Base-by-base conservation (phyloP, 176 grass and related monocot species). In the Aechmea fasciata region DNA sequence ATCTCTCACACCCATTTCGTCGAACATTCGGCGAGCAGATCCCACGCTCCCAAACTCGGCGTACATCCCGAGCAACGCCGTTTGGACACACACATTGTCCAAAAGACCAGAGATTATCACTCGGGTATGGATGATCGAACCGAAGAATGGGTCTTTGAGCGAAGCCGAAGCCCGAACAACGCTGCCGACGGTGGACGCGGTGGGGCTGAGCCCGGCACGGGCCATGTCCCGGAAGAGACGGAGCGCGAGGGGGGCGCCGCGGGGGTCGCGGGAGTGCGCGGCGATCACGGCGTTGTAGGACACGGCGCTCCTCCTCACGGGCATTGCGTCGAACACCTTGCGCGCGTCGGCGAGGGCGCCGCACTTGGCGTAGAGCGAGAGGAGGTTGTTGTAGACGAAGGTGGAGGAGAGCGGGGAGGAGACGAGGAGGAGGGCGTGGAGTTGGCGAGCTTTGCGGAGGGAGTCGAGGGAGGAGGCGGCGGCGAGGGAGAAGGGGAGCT, bases 231-330 rank as follows among this genome's bases (percentile, higher is more conserved):
- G 68, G 77, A 85, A 90, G 70, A 96, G 64, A 13, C 8, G 65
- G 59, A 87, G 79, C 0, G 86, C 86, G 11, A 71, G n/a, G 0
- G 52, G 57, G 23, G 86, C 78, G 74, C 80, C 57, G 71, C 65
- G 18, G 14, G 48, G 67, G 15, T 66, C 11, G 71, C 81, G 78
- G 17, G 79, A 86, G 72, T 81, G 77, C 0, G 74, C 86, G 1
- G 93, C 80, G 71, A 96, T 90, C 71, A 96, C 78, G 67, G 81
- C 81, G 73, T 92, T 96, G 84, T 83, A 96, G 3, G 93, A 89
- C 52, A 96, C 67, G 4, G 85, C 71, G 75, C 75, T 81, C 65
- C 85, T 81, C 65, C 85, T 80, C 5, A 15, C 10, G 9, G 80
- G 78, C 57, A 83, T 85, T 83, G 76, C 72, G 63, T 83, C 85